These are phyloP conservation scores for Phytopythium litorale DNA, from an alignment of 352 stramenopile genomes.

Conservation along the genomic window DNA sequence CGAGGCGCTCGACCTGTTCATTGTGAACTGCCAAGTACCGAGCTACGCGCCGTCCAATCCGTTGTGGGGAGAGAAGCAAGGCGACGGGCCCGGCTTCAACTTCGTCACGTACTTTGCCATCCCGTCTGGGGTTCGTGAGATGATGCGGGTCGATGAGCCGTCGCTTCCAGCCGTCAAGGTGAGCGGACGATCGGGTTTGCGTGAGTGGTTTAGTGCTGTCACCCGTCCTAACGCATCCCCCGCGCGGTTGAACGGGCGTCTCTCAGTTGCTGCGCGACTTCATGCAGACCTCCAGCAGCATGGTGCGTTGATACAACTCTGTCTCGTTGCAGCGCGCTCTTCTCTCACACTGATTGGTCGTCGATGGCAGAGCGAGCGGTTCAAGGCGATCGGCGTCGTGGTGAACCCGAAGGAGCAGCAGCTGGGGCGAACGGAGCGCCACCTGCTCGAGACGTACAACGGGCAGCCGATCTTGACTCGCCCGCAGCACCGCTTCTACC, in stretches of 20 bases:
- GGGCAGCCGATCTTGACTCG: conserved; percentile 78
- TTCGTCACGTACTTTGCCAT: conserved; percentile 82
- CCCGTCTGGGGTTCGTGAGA: conserved; percentile 40
- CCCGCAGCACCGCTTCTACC: conserved; percentile 74
- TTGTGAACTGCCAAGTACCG: conserved; percentile 85
- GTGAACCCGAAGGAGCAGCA: conserved; percentile 70
- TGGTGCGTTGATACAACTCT: conserved; percentile 12
- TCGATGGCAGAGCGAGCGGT: conserved; percentile 53
- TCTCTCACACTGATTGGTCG: not conserved
- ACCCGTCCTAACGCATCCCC: not conserved
- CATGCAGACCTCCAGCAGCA: conserved; percentile 29
- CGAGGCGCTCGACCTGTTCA: conserved; percentile 53
- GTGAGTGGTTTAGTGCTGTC: not conserved
- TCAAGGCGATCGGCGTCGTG: conserved; percentile 82
- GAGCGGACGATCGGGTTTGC: not conserved
- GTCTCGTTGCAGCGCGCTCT: not conserved
- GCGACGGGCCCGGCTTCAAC: conserved; percentile 72
- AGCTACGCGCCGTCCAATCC: conserved; percentile 81
- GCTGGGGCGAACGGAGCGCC: conserved; percentile 65
- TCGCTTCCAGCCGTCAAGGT: conserved; percentile 49
- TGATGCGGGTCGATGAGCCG: conserved; percentile 40
- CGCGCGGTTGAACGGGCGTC: not conserved
- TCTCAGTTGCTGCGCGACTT: conserved; percentile 31
- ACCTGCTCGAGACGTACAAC: conserved; percentile 81
- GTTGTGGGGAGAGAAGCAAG: conserved; percentile 75